Conservation (phyloP, 768 basidiomycete species). For the Strobilomyces echinocephalus region DNA sequence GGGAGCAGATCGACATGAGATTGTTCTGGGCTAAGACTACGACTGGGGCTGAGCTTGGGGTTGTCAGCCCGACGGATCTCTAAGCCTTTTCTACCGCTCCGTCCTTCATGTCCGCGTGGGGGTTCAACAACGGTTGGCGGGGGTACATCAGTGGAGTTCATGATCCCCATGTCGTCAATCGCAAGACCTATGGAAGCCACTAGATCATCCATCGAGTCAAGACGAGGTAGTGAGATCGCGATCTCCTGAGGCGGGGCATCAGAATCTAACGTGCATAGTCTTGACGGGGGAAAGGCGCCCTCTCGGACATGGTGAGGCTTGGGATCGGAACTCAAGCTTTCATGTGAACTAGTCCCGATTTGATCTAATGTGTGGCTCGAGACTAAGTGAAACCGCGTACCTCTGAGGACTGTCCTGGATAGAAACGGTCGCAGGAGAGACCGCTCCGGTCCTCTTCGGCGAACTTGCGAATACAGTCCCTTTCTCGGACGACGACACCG, state of each 20-base stretch:
- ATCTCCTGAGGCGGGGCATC: slow-evolving; percentile 17
- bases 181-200: slow-evolving; percentile 35
- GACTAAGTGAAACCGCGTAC: slow-evolving; percentile 12
- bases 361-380: not conserved
- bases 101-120: slow-evolving; percentile 32
- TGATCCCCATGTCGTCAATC: slow-evolving; percentile 37
- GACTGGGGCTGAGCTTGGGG: slow-evolving; percentile 2
- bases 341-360: slow-evolving; percentile 18
- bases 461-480: slow-evolving; percentile 25
- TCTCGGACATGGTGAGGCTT: slow-evolving; percentile 44
- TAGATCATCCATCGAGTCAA: slow-evolving; percentile 35
- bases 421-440: not conserved
- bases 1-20: slow-evolving; percentile 1
- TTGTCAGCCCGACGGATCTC: slow-evolving; percentile 30
- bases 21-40: slow-evolving; percentile 13
- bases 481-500: slow-evolving; percentile 17
- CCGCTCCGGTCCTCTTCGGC: slow-evolving; percentile 14
- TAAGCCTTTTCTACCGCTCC: slow-evolving; percentile 21
- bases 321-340: slow-evolving; percentile 14
- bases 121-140: slow-evolving; percentile 40
- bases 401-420: slow-evolving; percentile 13
- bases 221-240: slow-evolving; percentile 20
- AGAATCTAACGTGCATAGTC: slow-evolving; percentile 26
- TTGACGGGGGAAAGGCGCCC: slow-evolving; percentile 60
- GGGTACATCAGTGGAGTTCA: slow-evolving; percentile 28